Evolutionary conservation across 1,284 basidiomycete genomes (phyloP).

Genomic region (Papiliotrema terrestris): DNA sequence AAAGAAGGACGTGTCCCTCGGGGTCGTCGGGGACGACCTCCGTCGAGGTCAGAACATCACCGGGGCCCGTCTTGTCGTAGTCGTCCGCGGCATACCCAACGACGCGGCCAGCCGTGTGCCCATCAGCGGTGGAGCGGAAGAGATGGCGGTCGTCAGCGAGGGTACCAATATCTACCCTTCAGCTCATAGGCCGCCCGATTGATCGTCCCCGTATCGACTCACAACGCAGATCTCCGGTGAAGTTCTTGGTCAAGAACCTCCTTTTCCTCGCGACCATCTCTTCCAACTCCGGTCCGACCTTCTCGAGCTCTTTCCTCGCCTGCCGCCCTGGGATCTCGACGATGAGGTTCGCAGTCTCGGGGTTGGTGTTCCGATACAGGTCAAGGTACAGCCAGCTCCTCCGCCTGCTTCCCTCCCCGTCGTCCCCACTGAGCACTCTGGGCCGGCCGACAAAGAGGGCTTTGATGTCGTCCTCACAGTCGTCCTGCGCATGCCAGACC

Average conservation of each 20-base stretch:
- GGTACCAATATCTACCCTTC: slow-evolving; percentile 15
- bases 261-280: slow-evolving; percentile 1
- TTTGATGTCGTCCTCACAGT: not conserved
- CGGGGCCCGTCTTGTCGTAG: slow-evolving; percentile 4
- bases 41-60: slow-evolving; percentile 1
- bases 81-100: slow-evolving; percentile 6
- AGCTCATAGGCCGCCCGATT: not conserved
- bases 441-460: not conserved
- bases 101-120: slow-evolving; percentile 12
- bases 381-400: slow-evolving; percentile 11
- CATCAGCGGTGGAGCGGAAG: slow-evolving; percentile 15
- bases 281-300: not conserved
- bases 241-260: slow-evolving; percentile 12
- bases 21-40: slow-evolving; percentile 10
- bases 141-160: slow-evolving; percentile 7
- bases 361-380: slow-evolving; percentile 16
- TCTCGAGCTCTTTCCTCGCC: not conserved
- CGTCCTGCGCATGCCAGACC: slow-evolving; percentile 1
- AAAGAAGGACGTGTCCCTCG: slow-evolving; percentile 10
- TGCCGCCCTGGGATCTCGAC: slow-evolving; percentile 11
- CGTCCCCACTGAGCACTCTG: not conserved
- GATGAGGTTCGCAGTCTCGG: slow-evolving; percentile 15
- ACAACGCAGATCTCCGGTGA: slow-evolving; percentile 16
- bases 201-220: not conserved
- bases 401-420: not conserved